Evolutionary conservation across 768 basidiomycete species (phyloP).

Genomic region (Ramaria sp.): DNA sequence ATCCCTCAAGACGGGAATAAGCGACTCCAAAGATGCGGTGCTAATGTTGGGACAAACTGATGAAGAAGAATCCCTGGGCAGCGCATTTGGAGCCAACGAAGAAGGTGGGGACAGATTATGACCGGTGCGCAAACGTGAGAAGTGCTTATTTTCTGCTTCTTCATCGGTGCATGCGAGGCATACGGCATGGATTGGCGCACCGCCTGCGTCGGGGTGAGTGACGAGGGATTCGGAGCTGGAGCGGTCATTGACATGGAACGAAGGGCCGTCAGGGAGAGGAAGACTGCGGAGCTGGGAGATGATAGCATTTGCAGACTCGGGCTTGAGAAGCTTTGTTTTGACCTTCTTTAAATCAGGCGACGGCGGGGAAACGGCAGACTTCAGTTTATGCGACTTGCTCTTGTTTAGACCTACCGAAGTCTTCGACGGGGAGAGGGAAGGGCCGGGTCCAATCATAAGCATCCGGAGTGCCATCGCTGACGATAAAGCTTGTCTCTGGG

Average conservation of each 20-base stretch:
- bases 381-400: constrained; percentile 30
- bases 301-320: constrained; percentile 58
- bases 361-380: not conserved
- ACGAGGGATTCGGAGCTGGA: constrained; percentile 10
- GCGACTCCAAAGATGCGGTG: constrained; percentile 37
- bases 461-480: constrained; percentile 54
- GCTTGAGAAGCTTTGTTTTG: constrained; percentile 55
- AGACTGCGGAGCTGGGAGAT: constrained; percentile 60
- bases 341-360: constrained; percentile 46
- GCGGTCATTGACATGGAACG: constrained; percentile 13
- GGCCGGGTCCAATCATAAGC: constrained; percentile 52
- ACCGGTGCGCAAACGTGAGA: constrained; percentile 23
- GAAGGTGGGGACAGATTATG: constrained; percentile 3
- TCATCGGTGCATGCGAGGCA: constrained; percentile 55
- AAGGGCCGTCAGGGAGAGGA: constrained; percentile 33
- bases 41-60: constrained; percentile 22
- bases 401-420: constrained; percentile 17
- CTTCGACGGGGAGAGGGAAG: constrained; percentile 21
- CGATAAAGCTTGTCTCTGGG: constrained; percentile 52
- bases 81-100: constrained; percentile 17
- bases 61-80: not conserved
- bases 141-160: constrained; percentile 52
- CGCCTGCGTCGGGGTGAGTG: constrained; percentile 12
- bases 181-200: constrained; percentile 64
- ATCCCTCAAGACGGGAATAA: constrained; percentile 43